These are phyloP conservation scores for Rhizoclosmatium globosum DNA, from an alignment of 192 early-diverging fungal species.

Conservation along the genomic window DNA sequence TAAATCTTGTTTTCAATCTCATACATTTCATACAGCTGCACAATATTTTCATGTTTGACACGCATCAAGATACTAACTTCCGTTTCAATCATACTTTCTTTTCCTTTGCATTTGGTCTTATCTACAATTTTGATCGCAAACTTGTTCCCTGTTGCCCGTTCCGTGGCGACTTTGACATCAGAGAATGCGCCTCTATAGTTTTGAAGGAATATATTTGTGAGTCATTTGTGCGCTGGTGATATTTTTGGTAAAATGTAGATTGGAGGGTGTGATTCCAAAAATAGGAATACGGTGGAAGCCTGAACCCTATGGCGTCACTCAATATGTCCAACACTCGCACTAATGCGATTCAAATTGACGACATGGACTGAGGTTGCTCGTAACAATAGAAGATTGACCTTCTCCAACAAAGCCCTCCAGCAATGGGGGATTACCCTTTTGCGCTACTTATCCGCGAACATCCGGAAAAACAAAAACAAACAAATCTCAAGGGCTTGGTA, in stretches of 20 bases:
- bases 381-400: conserved; percentile 5
- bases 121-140: conserved; percentile 91
- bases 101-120: conserved; percentile 74
- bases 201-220: background rate
- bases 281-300: background rate
- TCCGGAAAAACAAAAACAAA: no score
- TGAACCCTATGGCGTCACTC: no score
- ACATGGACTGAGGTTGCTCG: background rate
- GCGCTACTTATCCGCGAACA: no score
- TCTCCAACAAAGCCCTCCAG: background rate
- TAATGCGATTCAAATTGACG: no score
- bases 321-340: no score
- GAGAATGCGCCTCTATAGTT: conserved; percentile 70
- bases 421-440: background rate
- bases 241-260: background rate
- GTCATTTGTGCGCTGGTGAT: background rate
- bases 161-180: conserved; percentile 73
- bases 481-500: no score
- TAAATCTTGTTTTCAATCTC: conserved; percentile 64
- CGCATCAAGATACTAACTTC: conserved; percentile 79
- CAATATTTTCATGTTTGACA: conserved; percentile 73
- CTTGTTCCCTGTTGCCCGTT: conserved; percentile 69
- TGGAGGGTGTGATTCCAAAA: background rate
- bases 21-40: conserved; percentile 66
- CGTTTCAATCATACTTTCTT: conserved; percentile 79